phyloP scores from a whole-genome alignment of 129 eudicot species.

The Calendula officinalis region DNA sequence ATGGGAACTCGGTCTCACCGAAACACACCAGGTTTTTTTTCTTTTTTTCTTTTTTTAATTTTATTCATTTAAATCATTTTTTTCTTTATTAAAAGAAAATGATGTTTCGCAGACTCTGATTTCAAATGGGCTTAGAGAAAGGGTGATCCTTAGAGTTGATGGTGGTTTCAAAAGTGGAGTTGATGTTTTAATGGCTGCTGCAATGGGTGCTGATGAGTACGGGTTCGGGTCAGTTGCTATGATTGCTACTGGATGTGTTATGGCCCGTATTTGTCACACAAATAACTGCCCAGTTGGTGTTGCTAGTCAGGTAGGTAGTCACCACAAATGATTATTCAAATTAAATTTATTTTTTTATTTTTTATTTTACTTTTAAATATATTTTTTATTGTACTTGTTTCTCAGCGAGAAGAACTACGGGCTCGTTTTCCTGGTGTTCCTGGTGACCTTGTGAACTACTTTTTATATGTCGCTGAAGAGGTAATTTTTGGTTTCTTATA shows the following conservation, averaged over 20 bases:
- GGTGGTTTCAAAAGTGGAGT: slow-evolving; percentile 99
- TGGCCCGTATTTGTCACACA: slow-evolving; percentile 99
- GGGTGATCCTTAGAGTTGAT: slow-evolving; percentile 95
- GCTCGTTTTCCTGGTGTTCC: slow-evolving; percentile 99
- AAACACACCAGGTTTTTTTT: slow-evolving; percentile 83
- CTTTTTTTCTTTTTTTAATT: background rate
- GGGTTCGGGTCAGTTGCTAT: slow-evolving; percentile 98
- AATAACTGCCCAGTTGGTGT: slow-evolving; percentile 99
- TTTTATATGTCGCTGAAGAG: slow-evolving; percentile 97
- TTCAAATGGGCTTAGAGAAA: slow-evolving; percentile 90
- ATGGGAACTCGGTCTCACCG: slow-evolving; percentile 98
- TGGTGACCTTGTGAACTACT: slow-evolving; percentile 98
- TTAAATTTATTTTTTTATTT: too few species aligned
- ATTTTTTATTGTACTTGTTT: background rate
- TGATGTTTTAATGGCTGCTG: slow-evolving; percentile 98
- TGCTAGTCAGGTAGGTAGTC: slow-evolving; percentile 89
- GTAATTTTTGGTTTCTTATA: slow-evolving; percentile 35
- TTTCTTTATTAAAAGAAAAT: background rate
- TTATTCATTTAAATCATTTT: slow-evolving; percentile 29
- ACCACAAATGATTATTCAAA: background rate
- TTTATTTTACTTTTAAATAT: background rate
- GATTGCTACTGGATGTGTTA: slow-evolving; percentile 99
- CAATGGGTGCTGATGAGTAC: slow-evolving; percentile 99
- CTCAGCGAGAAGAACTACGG: slow-evolving; percentile 93
- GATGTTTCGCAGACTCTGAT: slow-evolving; percentile 64